Percentiles rank a stretch among this genome's conserved stretches.
These are phyloP conservation scores for Leishmania aethiopica DNA, from an alignment of 208 protist species.

Conservation along the genomic window DNA sequence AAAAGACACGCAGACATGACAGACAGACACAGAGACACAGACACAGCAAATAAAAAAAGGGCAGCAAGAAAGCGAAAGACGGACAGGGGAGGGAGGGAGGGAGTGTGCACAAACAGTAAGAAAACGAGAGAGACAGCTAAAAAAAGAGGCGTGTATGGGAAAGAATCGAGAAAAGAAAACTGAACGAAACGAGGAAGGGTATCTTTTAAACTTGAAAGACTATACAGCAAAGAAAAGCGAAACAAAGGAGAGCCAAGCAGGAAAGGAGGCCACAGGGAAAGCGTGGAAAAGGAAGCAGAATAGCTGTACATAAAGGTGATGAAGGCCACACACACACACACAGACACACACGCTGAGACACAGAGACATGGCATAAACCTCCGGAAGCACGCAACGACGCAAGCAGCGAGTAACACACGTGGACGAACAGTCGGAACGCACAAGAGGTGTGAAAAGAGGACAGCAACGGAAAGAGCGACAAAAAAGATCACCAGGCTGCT, in stretches of 20 bases:
- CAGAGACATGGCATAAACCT: background rate
- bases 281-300: background rate
- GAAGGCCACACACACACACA: background rate
- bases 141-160: background rate
- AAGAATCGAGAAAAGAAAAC: background rate
- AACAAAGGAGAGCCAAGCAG: background rate
- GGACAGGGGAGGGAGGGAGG: background rate
- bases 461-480: background rate
- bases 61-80: background rate
- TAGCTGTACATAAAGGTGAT: background rate
- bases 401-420: background rate
- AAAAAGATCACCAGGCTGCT: background rate
- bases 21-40: background rate
- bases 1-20: background rate
- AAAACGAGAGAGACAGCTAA: background rate
- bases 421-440: background rate
- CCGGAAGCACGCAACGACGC: background rate
- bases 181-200: background rate
- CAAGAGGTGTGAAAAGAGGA: background rate
- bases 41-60: background rate
- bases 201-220: background rate
- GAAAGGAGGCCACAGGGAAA: background rate
- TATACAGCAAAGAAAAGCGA: background rate
- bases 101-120: constrained; percentile 1
- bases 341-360: background rate